A percentile compares a stretch with the other conserved stretches of the same genome.
Evolutionary conservation across 2,329 filamentous ascomycete genomes (phyloP).

Genomic region (Cordyceps javanica): DNA sequence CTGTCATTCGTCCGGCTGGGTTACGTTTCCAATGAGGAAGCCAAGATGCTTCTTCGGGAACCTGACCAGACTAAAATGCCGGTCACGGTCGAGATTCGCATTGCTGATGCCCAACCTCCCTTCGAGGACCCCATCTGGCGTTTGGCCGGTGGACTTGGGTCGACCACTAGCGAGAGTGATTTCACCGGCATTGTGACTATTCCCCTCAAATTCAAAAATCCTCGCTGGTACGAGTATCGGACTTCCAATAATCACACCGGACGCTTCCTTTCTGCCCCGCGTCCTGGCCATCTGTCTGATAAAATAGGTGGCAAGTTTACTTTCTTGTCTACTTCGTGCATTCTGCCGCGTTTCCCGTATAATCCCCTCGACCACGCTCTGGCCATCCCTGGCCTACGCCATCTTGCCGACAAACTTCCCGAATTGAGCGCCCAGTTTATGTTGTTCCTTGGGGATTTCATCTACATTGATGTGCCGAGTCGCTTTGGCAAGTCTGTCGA

Average conservation of each 20-base stretch:
- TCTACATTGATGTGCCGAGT: conserved; percentile 83
- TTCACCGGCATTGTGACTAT: conserved; percentile 70
- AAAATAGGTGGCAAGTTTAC: conserved; percentile 67
- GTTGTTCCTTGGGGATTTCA: conserved; percentile 82
- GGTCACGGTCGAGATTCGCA: conserved; percentile 61
- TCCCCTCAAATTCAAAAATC: conserved; percentile 55
- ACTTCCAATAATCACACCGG: conserved; percentile 85
- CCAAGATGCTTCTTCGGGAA: conserved; percentile 78
- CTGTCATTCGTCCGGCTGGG: conserved; percentile 83
- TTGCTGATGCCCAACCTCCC: conserved; percentile 43
- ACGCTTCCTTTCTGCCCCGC: conserved; percentile 72
- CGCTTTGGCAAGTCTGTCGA: conserved; percentile 66
- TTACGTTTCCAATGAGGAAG: conserved; percentile 74
- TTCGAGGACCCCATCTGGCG: conserved; percentile 61
- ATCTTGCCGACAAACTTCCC: conserved; percentile 68
- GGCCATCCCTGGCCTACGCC: conserved; percentile 70
- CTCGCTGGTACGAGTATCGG: conserved; percentile 74
- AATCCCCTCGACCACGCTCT: conserved; percentile 76
- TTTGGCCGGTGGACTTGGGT: conserved; percentile 55
- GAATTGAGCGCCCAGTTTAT: conserved; percentile 69
- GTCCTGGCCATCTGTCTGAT: conserved; percentile 55
- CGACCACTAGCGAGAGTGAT: conserved; percentile 71
- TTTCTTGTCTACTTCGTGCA: conserved; percentile 88
- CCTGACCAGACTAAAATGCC: conserved; percentile 70
- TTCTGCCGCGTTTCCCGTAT: conserved; percentile 88